phyloP scores from a whole-genome alignment of 371 early-diverging fungal species.

The Neoconidiobolus thromboides region DNA sequence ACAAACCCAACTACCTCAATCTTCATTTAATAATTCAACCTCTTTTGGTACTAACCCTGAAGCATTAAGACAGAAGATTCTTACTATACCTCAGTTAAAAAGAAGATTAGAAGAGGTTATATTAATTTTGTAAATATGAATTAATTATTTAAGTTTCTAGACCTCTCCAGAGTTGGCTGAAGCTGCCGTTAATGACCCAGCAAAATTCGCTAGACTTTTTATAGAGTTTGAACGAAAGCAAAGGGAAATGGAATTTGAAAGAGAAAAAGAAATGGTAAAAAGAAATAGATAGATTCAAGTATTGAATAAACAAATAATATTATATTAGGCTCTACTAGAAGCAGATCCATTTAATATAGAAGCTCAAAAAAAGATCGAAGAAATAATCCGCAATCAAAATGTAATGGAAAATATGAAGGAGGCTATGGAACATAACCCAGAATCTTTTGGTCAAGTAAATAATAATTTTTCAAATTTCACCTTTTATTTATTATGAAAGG shows the following conservation, averaged over 20 bases:
- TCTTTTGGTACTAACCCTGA: conserved; percentile 16
- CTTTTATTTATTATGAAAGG: conserved; percentile 14
- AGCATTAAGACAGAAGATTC: conserved; percentile 50
- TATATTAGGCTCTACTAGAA: conserved; percentile 20
- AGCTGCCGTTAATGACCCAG: conserved; percentile 41
- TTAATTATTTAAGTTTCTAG: conserved; percentile 13
- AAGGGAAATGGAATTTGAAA: conserved; percentile 29
- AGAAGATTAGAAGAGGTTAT: conserved; percentile 35
- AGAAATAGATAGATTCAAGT: too few relatives aligned
- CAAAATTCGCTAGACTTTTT: conserved; percentile 37
- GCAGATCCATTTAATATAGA: conserved; percentile 81
- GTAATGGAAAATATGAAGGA: conserved; percentile 67
- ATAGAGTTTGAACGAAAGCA: conserved; percentile 35
- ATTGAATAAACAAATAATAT: too few relatives aligned
- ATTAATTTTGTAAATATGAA: not conserved
- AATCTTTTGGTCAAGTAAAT: conserved; percentile 63
- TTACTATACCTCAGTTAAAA: conserved; percentile 39
- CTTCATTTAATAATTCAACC: not conserved
- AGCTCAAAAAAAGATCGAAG: conserved; percentile 78
- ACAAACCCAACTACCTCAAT: too few relatives aligned
- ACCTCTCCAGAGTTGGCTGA: conserved; percentile 48
- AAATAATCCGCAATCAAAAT: conserved; percentile 69
- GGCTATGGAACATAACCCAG: conserved; percentile 91
- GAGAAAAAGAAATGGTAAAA: conserved; percentile 26
- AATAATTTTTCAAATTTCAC: not conserved